A percentile compares a stretch with the other conserved stretches of the same genome.
These are phyloP conservation scores for Xanthoconium purpureum DNA, from an alignment of 768 basidiomycete species.

Conservation along the genomic window DNA sequence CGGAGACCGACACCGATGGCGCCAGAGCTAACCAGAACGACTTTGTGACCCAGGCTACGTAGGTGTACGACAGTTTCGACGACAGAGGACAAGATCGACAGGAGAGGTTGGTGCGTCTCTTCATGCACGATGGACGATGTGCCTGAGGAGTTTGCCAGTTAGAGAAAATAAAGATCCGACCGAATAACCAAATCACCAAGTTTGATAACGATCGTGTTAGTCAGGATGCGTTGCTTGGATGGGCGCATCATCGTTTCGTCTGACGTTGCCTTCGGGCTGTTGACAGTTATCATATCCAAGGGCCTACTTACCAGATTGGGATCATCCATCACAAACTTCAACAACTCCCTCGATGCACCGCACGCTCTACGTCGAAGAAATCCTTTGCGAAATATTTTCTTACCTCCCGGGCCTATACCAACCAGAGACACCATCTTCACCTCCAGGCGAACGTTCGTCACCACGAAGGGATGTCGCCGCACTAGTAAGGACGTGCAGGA, in stretches of 20 bases:
- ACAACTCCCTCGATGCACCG: neutral
- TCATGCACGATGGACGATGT: conserved; percentile 97
- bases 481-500: conserved; percentile 11
- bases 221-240: conserved; percentile 26
- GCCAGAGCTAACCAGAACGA: conserved; percentile 93
- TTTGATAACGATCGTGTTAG: conserved; percentile 82
- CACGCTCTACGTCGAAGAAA: neutral
- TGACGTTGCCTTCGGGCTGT: neutral
- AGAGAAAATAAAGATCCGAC: conserved; percentile 2
- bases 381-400: neutral
- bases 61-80: conserved; percentile 88
- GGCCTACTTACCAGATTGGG: too few species aligned
- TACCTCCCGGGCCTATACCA: too few species aligned
- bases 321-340: too few species aligned
- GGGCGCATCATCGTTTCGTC: conserved; percentile 17
- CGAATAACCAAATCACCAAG: conserved; percentile 51
- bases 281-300: too few species aligned
- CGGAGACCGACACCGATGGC: conserved; percentile 96
- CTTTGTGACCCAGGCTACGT: conserved; percentile 80
- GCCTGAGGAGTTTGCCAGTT: conserved; percentile 41
- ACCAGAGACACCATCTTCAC: too few species aligned
- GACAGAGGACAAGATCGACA: conserved; percentile 87
- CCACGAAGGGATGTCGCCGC: neutral
- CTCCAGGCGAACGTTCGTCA: neutral
- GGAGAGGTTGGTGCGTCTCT: conserved; percentile 84